Evolutionary conservation across 768 basidiomycete species (phyloP).

Genomic region (Mycena galopus): DNA sequence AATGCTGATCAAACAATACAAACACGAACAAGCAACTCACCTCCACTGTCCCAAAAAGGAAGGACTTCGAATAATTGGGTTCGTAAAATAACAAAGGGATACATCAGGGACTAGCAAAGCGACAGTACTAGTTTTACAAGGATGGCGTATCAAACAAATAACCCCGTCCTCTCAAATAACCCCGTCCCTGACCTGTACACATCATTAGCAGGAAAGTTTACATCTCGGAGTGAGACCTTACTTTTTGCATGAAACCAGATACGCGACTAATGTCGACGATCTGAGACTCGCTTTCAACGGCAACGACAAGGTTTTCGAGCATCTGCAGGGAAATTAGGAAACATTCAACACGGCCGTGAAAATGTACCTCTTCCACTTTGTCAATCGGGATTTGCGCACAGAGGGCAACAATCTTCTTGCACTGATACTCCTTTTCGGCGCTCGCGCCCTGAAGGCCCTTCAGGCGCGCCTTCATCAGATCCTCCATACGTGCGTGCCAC

Average conservation of each 20-base stretch:
- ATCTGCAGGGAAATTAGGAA: slow-evolving; percentile 60
- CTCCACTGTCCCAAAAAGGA: neutral
- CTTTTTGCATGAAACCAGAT: slow-evolving; percentile 94
- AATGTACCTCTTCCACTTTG: slow-evolving; percentile 89
- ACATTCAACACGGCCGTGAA: neutral
- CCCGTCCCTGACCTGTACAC: slow-evolving; percentile 68
- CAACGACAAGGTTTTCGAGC: slow-evolving; percentile 86
- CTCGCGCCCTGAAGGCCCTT: slow-evolving; percentile 81
- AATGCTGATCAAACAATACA: too few relatives aligned
- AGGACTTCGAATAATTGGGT: neutral
- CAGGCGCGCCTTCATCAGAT: slow-evolving; percentile 78
- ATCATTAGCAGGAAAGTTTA: neutral
- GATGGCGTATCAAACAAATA: slow-evolving; percentile 51
- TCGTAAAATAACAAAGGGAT: slow-evolving; percentile 4
- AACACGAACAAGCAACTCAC: too few relatives aligned
- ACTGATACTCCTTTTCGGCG: slow-evolving; percentile 92
- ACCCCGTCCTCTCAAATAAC: slow-evolving; percentile 70
- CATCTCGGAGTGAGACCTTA: slow-evolving; percentile 43
- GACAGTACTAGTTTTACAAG: slow-evolving; percentile 33
- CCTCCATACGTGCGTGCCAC: slow-evolving; percentile 88
- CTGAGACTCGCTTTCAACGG: slow-evolving; percentile 89
- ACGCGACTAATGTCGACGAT: slow-evolving; percentile 88
- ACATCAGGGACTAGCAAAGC: slow-evolving; percentile 21
- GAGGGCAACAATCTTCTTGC: slow-evolving; percentile 90
- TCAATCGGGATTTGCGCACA: slow-evolving; percentile 91